Evolutionary conservation across 352 stramenopile genomes (phyloP).

Genomic region (Globisporangium irregulare): DNA sequence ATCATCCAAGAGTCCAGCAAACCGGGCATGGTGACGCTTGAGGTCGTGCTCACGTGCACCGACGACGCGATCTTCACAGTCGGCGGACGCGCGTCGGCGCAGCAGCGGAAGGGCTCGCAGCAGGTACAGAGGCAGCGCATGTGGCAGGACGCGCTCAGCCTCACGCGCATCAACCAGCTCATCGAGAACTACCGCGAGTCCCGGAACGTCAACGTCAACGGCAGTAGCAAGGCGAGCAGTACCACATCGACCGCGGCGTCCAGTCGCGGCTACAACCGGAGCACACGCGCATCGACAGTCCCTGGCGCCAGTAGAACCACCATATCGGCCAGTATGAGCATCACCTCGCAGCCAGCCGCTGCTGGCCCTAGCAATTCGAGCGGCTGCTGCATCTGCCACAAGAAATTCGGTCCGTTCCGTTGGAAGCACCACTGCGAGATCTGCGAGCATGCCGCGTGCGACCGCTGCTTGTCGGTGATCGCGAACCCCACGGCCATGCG

Average conservation of each 20-base stretch:
- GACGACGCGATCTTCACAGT: slow-evolving; percentile 20
- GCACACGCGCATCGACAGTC: slow-evolving; percentile 2
- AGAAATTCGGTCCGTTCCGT: slow-evolving; percentile 69
- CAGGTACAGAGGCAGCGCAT: slow-evolving; percentile 44
- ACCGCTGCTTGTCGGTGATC: slow-evolving; percentile 59
- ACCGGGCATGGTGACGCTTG: slow-evolving; percentile 41
- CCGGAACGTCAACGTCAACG: neutral
- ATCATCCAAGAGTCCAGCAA: slow-evolving; percentile 53
- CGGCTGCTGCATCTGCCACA: slow-evolving; percentile 51
- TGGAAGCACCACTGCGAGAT: slow-evolving; percentile 71
- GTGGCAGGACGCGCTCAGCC: slow-evolving; percentile 48
- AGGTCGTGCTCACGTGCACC: slow-evolving; percentile 56
- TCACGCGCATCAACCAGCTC: slow-evolving; percentile 57
- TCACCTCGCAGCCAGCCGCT: slow-evolving; percentile 14
- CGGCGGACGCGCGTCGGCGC: neutral
- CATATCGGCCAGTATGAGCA: slow-evolving; percentile 9
- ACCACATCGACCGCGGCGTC: slow-evolving; percentile 3
- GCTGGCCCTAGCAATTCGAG: slow-evolving; percentile 9
- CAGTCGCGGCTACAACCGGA: slow-evolving; percentile 2
- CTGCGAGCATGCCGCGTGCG: slow-evolving; percentile 56
- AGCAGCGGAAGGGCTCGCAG: slow-evolving; percentile 17
- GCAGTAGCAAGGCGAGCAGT: neutral
- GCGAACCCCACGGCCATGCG: slow-evolving; percentile 45
- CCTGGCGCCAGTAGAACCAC: slow-evolving; percentile 13
- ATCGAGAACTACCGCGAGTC: slow-evolving; percentile 44